Evolutionary conservation across 306 rosid species (phyloP), one percentile per base, ranked within the genome.

Genomic region (Oemleria cerasiformis): DNA sequence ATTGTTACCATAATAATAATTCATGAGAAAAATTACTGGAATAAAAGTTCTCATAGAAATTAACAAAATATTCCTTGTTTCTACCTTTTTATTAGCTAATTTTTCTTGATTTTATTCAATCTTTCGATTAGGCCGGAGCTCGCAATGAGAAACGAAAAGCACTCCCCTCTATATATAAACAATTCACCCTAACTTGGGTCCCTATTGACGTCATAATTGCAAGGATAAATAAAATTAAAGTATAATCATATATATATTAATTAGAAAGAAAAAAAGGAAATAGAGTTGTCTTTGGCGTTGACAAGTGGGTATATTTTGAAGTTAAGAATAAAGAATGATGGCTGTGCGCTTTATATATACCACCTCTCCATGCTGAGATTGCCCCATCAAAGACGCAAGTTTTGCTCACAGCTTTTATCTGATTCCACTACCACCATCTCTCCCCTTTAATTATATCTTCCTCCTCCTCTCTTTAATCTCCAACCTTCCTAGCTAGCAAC

Each of bases 331-430:
- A 69, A 20, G 16, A 38, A 54, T 5, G 63, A 41, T 54, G 4
- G 34, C 38, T 30, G 23, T 66, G 71, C 54, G 74, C 71, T 72
- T 76, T 76, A 71, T 76, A 72, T 43, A 10, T 30, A 30, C 49
- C 12, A 25, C 11, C 34, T 44, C 36, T 39, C 58, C 78, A 61
- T 43, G 36, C 68, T 21, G 13, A 58, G 67, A 39, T 62, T 65
- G 63, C 75, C 81, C 77, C 72, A 76, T 59, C 63, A 54, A 45
- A 65, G 71, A 67, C 23, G 75, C 50, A 72, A 72, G 15, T 10
- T 20, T 21, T n/a, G 2, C 6, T n/a, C 43, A 61, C 13, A 63
- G 11, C 41, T 63, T 63, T 42, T 12, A 50, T 75, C 74, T 77
- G 70, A 67, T 72, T 56, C 61, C 34, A 36, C 58, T 2, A 1